Percentiles rank a stretch among this genome's conserved stretches.
Conservation (phyloP, 495 filamentous ascomycete genomes). For the Amniculicola lignicola region DNA sequence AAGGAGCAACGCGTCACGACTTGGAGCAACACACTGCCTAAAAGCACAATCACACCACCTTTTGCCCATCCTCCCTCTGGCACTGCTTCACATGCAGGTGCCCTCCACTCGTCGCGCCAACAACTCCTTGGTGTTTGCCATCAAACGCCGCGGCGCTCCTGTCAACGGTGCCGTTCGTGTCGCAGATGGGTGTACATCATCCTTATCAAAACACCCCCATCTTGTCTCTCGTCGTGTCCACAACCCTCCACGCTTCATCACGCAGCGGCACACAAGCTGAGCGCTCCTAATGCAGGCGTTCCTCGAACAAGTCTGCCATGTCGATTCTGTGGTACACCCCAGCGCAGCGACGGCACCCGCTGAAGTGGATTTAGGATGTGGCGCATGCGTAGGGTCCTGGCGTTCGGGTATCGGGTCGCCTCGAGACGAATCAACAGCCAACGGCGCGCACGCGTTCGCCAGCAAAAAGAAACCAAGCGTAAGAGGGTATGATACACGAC, state of each 20-base stretch:
- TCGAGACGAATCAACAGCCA: conserved; percentile 12
- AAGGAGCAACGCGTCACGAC: no score
- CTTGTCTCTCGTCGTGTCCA: background rate
- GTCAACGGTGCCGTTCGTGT: no score
- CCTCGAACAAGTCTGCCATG: background rate
- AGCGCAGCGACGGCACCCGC: background rate
- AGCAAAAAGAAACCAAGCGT: background rate
- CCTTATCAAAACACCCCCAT: conserved; percentile 4
- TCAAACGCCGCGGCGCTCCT: no score
- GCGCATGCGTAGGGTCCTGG: conserved; percentile 12
- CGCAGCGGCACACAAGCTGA: no score
- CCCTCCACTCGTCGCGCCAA: no score
- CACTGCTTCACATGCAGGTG: no score
- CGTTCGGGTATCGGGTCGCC: conserved; percentile 20
- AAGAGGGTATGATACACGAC: conserved; percentile 4
- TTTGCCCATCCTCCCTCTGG: no score
- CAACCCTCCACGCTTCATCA: conserved; percentile 9
- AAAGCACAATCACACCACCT: no score
- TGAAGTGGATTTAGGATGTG: conserved; percentile 4
- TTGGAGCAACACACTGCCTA: no score
- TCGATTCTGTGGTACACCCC: background rate
- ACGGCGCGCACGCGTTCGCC: background rate
- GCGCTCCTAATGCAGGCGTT: background rate
- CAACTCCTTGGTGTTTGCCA: no score
- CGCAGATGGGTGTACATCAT: no score